Conservation (phyloP, 2,329 filamentous ascomycete species). For the Hirsutella rhossiliensis region DNA sequence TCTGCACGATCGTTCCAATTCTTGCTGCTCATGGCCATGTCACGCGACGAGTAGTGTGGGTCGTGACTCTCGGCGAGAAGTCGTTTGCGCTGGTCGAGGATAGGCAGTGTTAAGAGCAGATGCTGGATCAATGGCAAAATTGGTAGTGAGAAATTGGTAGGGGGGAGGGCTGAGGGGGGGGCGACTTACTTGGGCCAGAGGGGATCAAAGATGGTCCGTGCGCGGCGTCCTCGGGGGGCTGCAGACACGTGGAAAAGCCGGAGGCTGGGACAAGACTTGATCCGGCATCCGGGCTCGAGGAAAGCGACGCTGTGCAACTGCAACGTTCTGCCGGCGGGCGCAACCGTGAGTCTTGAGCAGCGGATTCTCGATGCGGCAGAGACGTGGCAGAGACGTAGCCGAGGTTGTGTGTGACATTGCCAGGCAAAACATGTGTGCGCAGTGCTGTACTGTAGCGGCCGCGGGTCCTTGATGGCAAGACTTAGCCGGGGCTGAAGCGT, state of each 20-base stretch:
- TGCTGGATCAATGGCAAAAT: constrained; percentile 25
- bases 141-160: constrained; percentile 27
- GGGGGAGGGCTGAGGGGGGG: constrained; percentile 13
- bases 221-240: constrained; percentile 3
- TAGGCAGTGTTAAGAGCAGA: constrained; percentile 23
- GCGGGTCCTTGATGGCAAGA: constrained; percentile 4
- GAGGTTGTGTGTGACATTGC: no score
- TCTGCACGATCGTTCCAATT: constrained; percentile 51
- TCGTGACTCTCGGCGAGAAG: not conserved
- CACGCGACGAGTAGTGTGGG: constrained; percentile 3
- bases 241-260: not conserved
- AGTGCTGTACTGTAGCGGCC: no score
- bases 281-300: constrained; percentile 2
- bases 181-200: not conserved
- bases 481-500: constrained; percentile 17
- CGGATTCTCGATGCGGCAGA: no score
- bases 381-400: no score
- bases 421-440: no score
- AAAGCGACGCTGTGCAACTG: not conserved
- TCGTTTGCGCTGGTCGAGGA: constrained; percentile 6
- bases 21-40: constrained; percentile 36
- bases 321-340: no score
- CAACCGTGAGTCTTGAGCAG: no score
- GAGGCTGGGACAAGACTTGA: constrained; percentile 6
- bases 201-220: constrained; percentile 14